Percentiles rank a stretch among this genome's conserved stretches.
phyloP scores from a whole-genome alignment of 2,329 filamentous ascomycete genomes.

The Ophiostoma piceae region DNA sequence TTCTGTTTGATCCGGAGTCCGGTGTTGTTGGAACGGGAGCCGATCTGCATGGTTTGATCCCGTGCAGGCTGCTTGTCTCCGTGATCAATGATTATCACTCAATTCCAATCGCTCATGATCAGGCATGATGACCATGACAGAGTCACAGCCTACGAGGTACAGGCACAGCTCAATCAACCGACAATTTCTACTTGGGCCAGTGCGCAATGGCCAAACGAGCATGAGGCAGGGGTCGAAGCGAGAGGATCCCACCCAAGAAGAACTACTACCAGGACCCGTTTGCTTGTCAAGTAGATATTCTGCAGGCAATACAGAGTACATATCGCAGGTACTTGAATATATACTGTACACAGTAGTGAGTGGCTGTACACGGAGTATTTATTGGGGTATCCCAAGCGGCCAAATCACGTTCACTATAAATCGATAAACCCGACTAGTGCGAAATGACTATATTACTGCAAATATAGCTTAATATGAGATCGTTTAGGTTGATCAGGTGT shows the following conservation, averaged over 20 bases:
- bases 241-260: conserved; percentile 1
- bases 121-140: no score
- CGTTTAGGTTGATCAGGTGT: neutral
- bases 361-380: conserved; percentile 12
- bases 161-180: neutral
- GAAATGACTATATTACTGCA: conserved; percentile 9
- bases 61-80: neutral
- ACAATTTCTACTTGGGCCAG: conserved; percentile 1
- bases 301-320: neutral
- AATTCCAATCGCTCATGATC: no score
- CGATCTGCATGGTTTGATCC: neutral
- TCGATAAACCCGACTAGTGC: conserved; percentile 13
- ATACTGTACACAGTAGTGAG: neutral
- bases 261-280: conserved; percentile 8
- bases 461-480: conserved; percentile 10
- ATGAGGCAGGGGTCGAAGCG: conserved; percentile 9
- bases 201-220: conserved; percentile 11
- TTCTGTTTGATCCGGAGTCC: neutral
- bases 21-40: neutral
- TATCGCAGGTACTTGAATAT: neutral
- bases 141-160: no score
- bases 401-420: conserved; percentile 14
- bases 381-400: neutral
- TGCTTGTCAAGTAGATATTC: neutral
- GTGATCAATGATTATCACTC: neutral